Base-by-base conservation (phyloP, 139 green algal genomes). In the Ettlia oleoabundans region DNA sequence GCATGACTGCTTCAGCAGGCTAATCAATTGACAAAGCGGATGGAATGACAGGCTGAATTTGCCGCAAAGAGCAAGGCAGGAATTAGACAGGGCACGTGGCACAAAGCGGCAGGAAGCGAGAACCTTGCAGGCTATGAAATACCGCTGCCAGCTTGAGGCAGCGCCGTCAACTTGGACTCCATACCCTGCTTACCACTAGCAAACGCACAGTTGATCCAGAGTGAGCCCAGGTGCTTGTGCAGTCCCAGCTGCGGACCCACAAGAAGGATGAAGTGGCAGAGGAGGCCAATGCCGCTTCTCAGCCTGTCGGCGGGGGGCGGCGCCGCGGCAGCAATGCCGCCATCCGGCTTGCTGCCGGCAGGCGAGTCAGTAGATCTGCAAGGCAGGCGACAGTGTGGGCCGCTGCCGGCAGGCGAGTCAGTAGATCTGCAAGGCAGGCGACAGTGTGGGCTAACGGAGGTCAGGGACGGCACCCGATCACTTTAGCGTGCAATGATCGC, bases 171-270 rank as follows among this genome's bases (percentile, higher is more conserved):
- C 21, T 10, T 69, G 58, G 21, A 10, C 30, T 69, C 4, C 18
- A 35, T 42, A 5, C 38, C 6, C 15, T 47, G 66, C 53, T 2
- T 3, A 82, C 76, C 76, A 53, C 30, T 32, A 1, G 28, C 74
- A 71, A 81, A 68, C 5, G 18, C 55, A 5, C 19, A 28, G 24
- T 70, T 81, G 26, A 81, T 53, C 74, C 74, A 81, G 22, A 55
- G 18, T 7, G 55, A 71, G 13, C 74, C 74, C 21, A 81, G 74
- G 74, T 71, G 74, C 21, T 24, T 40, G 28, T 81, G 74, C 55
- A 81, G 38, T 53, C 55, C 58, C 10, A 81, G 74, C 74, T 81
- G 74, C 38, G 74, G 74, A 53, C 40, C 74, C 55, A 81, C 38
- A 3, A 81, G 74, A 37, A 81, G 55, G 19, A 70, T 30, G 3